These are phyloP conservation scores for Thuidium tamariscinum DNA, from an alignment of 225 moss, liverwort and hornwort genomes.

Conservation along the genomic window DNA sequence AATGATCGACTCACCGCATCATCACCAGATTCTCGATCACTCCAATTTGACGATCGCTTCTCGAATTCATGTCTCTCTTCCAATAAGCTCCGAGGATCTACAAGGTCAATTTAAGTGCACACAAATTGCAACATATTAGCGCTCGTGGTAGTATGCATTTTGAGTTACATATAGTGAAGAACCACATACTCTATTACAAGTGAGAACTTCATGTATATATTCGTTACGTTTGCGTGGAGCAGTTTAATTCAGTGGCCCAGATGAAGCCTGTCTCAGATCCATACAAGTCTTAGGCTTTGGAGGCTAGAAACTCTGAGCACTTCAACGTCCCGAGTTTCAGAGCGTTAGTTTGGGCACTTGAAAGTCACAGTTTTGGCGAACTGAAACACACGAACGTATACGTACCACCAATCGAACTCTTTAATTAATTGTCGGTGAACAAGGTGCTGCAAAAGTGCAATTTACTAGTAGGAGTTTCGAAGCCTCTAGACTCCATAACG, in stretches of 20 bases:
- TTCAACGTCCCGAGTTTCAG: not conserved
- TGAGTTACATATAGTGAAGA: not conserved
- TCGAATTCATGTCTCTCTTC: slow-evolving; percentile 6
- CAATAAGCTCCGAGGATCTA: not conserved
- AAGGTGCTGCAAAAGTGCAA: not conserved
- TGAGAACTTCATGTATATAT: too few relatives aligned
- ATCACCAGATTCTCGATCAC: slow-evolving; percentile 1
- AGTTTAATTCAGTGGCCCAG: not conserved
- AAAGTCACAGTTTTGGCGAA: not conserved
- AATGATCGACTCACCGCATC: slow-evolving; percentile 13
- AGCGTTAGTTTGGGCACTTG: not conserved
- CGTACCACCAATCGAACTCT: not conserved
- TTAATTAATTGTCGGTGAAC: not conserved
- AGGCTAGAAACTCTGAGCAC: not conserved
- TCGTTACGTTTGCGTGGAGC: not conserved
- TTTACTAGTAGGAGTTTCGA: too few relatives aligned
- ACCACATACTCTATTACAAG: not conserved
- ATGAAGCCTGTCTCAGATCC: not conserved
- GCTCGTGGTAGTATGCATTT: not conserved
- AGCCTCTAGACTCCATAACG: not conserved
- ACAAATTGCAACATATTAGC: not conserved
- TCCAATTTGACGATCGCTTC: slow-evolving; percentile 5
- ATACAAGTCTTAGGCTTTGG: too few relatives aligned
- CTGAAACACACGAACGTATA: too few relatives aligned
- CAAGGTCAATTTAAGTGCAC: not conserved